A percentile compares a stretch with the other conserved stretches of the same genome.
Conservation (phyloP, 2,329 filamentous ascomycete genomes). For the Colletotrichum euphorbiae region DNA sequence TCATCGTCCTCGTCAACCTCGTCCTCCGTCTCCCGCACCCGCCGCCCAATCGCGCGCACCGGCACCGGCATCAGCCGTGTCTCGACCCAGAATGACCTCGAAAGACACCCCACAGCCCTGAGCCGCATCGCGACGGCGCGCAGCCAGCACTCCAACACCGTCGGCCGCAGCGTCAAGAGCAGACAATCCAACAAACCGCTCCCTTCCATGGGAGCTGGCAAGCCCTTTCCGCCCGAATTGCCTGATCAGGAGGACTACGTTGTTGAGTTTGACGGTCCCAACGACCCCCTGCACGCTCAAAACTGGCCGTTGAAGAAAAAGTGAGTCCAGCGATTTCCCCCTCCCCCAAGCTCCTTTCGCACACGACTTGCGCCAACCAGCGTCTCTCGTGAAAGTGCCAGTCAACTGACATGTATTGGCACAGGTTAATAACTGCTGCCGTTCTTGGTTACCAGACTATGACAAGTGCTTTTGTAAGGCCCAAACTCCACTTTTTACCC, state of each 20-base stretch:
- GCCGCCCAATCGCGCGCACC: constrained; percentile 51
- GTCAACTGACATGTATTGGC: constrained; percentile 28
- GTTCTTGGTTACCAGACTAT: constrained; percentile 81
- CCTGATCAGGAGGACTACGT: constrained; percentile 82
- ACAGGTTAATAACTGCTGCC: constrained; percentile 69
- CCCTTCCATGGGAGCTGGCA: constrained; percentile 78
- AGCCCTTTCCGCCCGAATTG: constrained; percentile 76
- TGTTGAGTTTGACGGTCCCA: constrained; percentile 84
- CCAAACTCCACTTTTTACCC: too few species aligned
- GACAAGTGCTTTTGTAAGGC: constrained; percentile 69
- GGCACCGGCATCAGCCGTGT: constrained; percentile 66
- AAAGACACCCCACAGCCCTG: constrained; percentile 76
- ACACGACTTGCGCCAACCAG: neutral
- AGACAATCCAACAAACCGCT: constrained; percentile 69
- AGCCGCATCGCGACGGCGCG: constrained; percentile 77
- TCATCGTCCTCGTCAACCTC: constrained; percentile 64
- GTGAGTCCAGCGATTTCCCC: constrained; percentile 53
- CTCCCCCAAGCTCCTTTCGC: constrained; percentile 28
- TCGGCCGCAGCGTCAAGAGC: constrained; percentile 66
- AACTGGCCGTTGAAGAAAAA: constrained; percentile 89
- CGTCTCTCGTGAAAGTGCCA: neutral
- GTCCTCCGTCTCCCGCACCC: constrained; percentile 53
- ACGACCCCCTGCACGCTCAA: constrained; percentile 87
- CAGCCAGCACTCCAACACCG: constrained; percentile 78
- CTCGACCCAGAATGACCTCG: constrained; percentile 75